Conservation (phyloP, 352 stramenopile species). For the Phytophthora crassamura region DNA sequence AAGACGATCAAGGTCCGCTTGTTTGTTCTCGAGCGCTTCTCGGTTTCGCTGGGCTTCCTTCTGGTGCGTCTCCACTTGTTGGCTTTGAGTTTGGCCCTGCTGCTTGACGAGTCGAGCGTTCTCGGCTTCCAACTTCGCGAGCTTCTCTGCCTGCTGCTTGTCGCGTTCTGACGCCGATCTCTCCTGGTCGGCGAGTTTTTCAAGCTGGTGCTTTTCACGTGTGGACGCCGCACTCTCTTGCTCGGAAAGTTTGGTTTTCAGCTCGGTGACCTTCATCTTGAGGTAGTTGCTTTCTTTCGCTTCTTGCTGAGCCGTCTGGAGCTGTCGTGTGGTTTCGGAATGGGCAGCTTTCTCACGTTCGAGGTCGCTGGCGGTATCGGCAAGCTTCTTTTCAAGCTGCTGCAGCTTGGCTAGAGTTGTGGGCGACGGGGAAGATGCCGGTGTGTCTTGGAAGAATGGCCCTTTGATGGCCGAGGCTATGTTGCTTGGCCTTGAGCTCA, state of each 20-base stretch:
- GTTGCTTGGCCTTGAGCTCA: background rate
- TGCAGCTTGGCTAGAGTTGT: slow-evolving; percentile 35
- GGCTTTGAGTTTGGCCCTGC: slow-evolving; percentile 28
- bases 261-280: slow-evolving; percentile 61
- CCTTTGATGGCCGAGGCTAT: slow-evolving; percentile 29
- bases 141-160: slow-evolving; percentile 31
- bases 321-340: slow-evolving; percentile 29
- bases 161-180: slow-evolving; percentile 13
- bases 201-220: slow-evolving; percentile 36
- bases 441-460: slow-evolving; percentile 36
- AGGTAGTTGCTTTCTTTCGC: slow-evolving; percentile 64
- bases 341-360: slow-evolving; percentile 33
- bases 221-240: slow-evolving; percentile 32
- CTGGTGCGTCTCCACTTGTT: slow-evolving; percentile 32
- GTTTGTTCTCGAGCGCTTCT: slow-evolving; percentile 36
- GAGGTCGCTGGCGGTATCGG: slow-evolving; percentile 29
- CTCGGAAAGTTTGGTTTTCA: slow-evolving; percentile 50
- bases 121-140: slow-evolving; percentile 36
- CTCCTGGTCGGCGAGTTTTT: slow-evolving; percentile 22
- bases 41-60: slow-evolving; percentile 34
- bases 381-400: slow-evolving; percentile 42
- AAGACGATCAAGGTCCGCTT: slow-evolving; percentile 28
- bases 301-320: slow-evolving; percentile 43
- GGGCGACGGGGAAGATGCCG: slow-evolving; percentile 17
- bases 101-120: slow-evolving; percentile 31